Base-by-base conservation (phyloP, 176 grass and related monocot genomes). In the Luzula sylvatica region DNA sequence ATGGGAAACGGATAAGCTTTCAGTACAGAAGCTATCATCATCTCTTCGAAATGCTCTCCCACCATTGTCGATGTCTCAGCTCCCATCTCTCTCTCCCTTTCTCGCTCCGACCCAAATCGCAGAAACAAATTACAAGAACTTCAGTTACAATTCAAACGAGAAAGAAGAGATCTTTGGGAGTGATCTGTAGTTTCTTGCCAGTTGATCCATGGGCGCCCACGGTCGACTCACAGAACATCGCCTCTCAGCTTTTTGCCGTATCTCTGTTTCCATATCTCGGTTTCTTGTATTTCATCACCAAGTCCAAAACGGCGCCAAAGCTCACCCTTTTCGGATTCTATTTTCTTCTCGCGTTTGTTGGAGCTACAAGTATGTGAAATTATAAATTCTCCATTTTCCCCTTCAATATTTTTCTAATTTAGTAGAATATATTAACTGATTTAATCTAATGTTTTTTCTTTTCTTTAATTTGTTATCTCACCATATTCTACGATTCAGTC, bases 281-380 rank as follows among this genome's bases (percentile, higher is more conserved):
- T 0, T 98, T 90, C 75, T 71, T 98, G 58, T 98, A 83, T 76
- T 90, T 76, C 85, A 77, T 90, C 50, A 80, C 81, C 55, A 82
- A 44, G 65, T 86, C 92, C 54, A 86, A 80, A 65, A 87, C 85
- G 26, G 71, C 78, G 60, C 85, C 92, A 23, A 54, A 83, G 0
- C 78, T 98, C 60, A 90, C 85, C 27, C 85, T 98, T 53, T 83
- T 98, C 55, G 85, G 92, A 23, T 98, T 90, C 64, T 98, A 90
- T 58, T 96, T 98, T 68, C 78, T 90, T 63, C 85, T 98, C 26
- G 85, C 43, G 29, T 98, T 90, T 62, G 92, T 98, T 11, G 92
- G 85, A 35, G 81, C 85, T 71, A 90, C 92, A 23, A 90, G 92
- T 98, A 80, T 53, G 92, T 55, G 6, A 20, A n/a, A 25, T 46